A percentile compares a stretch with the other conserved stretches of the same genome.
phyloP scores from a whole-genome alignment of 768 basidiomycete genomes.

The Amanita molliuscula region DNA sequence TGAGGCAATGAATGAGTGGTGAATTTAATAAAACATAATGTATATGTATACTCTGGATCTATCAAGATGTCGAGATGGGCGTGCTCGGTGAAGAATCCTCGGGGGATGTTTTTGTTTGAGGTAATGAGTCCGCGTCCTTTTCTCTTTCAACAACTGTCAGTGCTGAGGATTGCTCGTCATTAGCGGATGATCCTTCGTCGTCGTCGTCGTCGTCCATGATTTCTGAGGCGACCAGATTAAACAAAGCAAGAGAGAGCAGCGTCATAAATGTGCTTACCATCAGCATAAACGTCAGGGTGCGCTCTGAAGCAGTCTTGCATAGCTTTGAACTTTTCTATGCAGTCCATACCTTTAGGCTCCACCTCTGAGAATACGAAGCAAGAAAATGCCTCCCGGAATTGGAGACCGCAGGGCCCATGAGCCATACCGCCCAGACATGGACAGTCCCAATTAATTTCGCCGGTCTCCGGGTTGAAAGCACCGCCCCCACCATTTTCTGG shows the following conservation, averaged over 20 bases:
- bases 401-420: constrained; percentile 85
- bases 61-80: background rate
- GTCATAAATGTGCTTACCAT: constrained; percentile 45
- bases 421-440: constrained; percentile 99
- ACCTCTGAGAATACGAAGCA: constrained; percentile 93
- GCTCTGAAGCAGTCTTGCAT: constrained; percentile 98
- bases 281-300: constrained; percentile 93
- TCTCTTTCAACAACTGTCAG: background rate
- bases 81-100: background rate
- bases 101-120: background rate
- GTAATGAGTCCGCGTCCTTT: background rate
- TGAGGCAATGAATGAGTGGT: constrained; percentile 7
- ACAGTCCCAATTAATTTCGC: constrained; percentile 99
- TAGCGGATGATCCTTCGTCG: constrained; percentile 19
- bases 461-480: constrained; percentile 93
- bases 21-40: constrained; percentile 4
- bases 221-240: constrained; percentile 27
- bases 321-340: constrained; percentile 92
- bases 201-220: constrained; percentile 66
- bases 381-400: constrained; percentile 93
- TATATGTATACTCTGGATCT: background rate
- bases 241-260: constrained; percentile 3
- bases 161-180: constrained; percentile 8
- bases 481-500: constrained; percentile 20
- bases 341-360: constrained; percentile 96